These are phyloP conservation scores for Alternaria arbusti DNA, from an alignment of 2,329 filamentous ascomycete genomes.

Conservation along the genomic window DNA sequence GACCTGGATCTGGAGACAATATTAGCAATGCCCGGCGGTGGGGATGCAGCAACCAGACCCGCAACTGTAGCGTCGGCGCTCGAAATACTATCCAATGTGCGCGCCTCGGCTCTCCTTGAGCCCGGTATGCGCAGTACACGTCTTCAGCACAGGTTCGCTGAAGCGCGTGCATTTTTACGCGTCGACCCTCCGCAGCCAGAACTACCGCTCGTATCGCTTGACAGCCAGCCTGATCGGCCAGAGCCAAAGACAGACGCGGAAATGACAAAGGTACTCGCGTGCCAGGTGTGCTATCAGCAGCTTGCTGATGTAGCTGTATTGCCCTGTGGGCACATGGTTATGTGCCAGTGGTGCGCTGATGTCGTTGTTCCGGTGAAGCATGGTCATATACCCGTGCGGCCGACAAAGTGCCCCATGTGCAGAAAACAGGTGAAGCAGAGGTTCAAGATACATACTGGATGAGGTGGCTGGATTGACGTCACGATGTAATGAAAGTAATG, in stretches of 20 bases:
- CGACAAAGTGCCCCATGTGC: slow-evolving; percentile 55
- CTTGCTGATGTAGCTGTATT: slow-evolving; percentile 59
- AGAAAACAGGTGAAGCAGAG: slow-evolving; percentile 55
- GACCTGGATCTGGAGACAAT: not conserved
- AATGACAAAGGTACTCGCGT: slow-evolving; percentile 59
- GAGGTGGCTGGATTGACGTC: not conserved
- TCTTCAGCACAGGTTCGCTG: not conserved
- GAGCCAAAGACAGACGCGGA: slow-evolving; percentile 56
- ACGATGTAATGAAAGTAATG: not conserved
- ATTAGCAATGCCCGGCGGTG: not conserved
- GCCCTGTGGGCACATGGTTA: slow-evolving; percentile 62
- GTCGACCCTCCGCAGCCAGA: slow-evolving; percentile 14
- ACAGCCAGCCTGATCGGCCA: slow-evolving; percentile 56
- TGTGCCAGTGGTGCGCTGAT: slow-evolving; percentile 63
- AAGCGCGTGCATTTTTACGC: slow-evolving; percentile 8
- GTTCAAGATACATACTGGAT: slow-evolving; percentile 45
- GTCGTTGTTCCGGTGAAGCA: slow-evolving; percentile 55
- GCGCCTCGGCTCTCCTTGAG: not conserved
- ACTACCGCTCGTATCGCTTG: slow-evolving; percentile 46
- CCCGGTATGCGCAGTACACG: not conserved
- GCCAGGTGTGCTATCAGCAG: slow-evolving; percentile 61
- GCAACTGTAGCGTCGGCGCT: not conserved
- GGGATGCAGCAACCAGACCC: not conserved
- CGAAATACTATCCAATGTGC: not conserved
- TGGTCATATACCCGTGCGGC: slow-evolving; percentile 48